Evolutionary conservation across 1,284 basidiomycete genomes (phyloP).

Genomic region (Serendipita sp.): DNA sequence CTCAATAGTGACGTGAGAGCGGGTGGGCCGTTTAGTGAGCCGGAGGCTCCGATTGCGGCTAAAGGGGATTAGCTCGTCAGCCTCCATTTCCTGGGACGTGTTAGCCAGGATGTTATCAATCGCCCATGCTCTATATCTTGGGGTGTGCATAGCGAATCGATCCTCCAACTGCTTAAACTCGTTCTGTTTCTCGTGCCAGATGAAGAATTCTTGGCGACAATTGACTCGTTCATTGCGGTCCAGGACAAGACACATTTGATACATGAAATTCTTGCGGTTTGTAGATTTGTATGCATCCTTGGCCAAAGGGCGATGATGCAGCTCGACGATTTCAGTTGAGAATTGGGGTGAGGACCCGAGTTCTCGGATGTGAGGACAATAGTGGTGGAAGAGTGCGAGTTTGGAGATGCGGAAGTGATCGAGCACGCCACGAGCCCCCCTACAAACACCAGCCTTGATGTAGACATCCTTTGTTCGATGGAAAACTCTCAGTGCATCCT

Average conservation of each 20-base stretch:
- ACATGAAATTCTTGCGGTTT: slow-evolving; percentile 17
- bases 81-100: no score
- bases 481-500: slow-evolving; percentile 19
- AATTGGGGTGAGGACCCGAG: slow-evolving; percentile 18
- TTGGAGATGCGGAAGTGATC: slow-evolving; percentile 28
- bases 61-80: no score
- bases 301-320: slow-evolving; percentile 19
- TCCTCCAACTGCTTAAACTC: no score
- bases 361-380: slow-evolving; percentile 19
- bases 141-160: no score
- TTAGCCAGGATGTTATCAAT: no score
- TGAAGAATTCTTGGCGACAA: no score
- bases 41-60: no score
- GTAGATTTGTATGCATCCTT: slow-evolving; percentile 17
- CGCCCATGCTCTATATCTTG: no score
- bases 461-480: slow-evolving; percentile 23
- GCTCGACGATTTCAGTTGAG: slow-evolving; percentile 22
- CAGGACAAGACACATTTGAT: slow-evolving; percentile 25
- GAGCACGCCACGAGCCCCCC: not conserved
- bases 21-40: no score
- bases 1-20: no score
- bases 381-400: slow-evolving; percentile 20
- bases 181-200: no score
- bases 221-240: slow-evolving; percentile 18
- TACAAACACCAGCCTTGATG: slow-evolving; percentile 15